Evolutionary conservation across 1,284 basidiomycete genomes (phyloP).

Genomic region (Sparassis latifolia): DNA sequence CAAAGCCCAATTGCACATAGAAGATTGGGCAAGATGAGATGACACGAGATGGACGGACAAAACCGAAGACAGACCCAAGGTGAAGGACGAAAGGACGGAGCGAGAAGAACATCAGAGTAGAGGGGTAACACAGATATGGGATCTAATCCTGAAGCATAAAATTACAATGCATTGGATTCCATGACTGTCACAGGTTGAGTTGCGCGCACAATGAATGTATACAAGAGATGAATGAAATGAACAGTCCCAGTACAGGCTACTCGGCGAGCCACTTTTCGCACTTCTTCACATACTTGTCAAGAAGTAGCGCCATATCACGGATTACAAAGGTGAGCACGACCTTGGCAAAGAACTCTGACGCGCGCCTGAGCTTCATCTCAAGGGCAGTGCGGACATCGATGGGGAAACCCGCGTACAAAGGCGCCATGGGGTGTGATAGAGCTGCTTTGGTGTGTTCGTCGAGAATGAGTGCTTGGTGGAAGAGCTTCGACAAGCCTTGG

Average conservation of each 20-base stretch:
- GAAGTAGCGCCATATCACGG: conserved; percentile 72
- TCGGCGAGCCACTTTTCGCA: conserved; percentile 85
- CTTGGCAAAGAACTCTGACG: conserved; percentile 86
- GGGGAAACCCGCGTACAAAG: conserved; percentile 67
- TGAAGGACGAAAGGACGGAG: conserved; percentile 1
- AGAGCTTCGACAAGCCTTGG: conserved; percentile 70
- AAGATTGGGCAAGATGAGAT: conserved; percentile 6
- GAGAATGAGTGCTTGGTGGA: conserved; percentile 71
- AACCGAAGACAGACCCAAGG: not conserved
- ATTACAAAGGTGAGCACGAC: conserved; percentile 91
- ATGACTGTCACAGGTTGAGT: conserved; percentile 10
- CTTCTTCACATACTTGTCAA: conserved; percentile 91
- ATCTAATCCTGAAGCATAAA: conserved; percentile 29
- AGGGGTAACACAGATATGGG: conserved; percentile 14
- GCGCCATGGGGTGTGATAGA: conserved; percentile 54
- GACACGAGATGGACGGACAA: not conserved
- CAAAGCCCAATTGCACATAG: conserved; percentile 11
- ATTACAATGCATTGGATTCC: conserved; percentile 23
- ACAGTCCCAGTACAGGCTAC: conserved; percentile 21
- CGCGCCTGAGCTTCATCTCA: conserved; percentile 71
- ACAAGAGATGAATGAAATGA: not conserved
- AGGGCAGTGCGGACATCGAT: conserved; percentile 55
- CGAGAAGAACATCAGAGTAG: conserved; percentile 13
- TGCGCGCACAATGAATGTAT: too few relatives aligned
- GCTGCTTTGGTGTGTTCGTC: conserved; percentile 84